A percentile compares a stretch with the other conserved stretches of the same genome.
These are phyloP conservation scores for Boechera divaricarpa DNA, from an alignment of 345 rosid species.

Conservation along the genomic window DNA sequence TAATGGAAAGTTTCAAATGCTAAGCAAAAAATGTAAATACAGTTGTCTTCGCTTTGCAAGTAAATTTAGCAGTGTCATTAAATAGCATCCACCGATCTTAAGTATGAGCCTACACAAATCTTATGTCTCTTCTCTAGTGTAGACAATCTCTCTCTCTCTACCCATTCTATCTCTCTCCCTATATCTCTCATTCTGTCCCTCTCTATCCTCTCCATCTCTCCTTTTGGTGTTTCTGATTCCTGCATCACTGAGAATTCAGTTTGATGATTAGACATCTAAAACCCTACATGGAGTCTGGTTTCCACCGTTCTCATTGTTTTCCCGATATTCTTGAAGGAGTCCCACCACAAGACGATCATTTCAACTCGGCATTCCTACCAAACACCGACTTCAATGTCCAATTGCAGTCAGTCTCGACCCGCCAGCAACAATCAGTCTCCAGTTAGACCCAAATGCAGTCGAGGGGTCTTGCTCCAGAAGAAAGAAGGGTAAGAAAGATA, in stretches of 20 bases:
- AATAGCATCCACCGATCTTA: conserved; percentile 20
- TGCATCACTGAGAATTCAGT: conserved; percentile 21
- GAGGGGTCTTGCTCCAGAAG: conserved; percentile 43
- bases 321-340: conserved; percentile 37
- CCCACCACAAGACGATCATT: conserved; percentile 49
- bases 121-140: neutral
- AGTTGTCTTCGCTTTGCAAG: conserved; percentile 38
- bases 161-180: neutral
- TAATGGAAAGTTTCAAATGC: conserved; percentile 22
- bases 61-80: conserved; percentile 37
- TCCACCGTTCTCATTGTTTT: conserved; percentile 43
- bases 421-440: conserved; percentile 33
- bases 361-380: conserved; percentile 42
- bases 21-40: conserved; percentile 9
- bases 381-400: conserved; percentile 38
- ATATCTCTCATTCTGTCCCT: neutral
- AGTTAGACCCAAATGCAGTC: conserved; percentile 41
- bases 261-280: conserved; percentile 21
- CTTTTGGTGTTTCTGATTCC: conserved; percentile 16
- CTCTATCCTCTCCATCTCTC: neutral
- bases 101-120: conserved; percentile 19
- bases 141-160: neutral
- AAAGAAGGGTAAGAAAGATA: conserved; percentile 67
- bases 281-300: conserved; percentile 33
- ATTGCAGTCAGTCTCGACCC: conserved; percentile 43